These are phyloP conservation scores for Acanthamoeba healyi DNA, from an alignment of 208 protist genomes.

Conservation along the genomic window DNA sequence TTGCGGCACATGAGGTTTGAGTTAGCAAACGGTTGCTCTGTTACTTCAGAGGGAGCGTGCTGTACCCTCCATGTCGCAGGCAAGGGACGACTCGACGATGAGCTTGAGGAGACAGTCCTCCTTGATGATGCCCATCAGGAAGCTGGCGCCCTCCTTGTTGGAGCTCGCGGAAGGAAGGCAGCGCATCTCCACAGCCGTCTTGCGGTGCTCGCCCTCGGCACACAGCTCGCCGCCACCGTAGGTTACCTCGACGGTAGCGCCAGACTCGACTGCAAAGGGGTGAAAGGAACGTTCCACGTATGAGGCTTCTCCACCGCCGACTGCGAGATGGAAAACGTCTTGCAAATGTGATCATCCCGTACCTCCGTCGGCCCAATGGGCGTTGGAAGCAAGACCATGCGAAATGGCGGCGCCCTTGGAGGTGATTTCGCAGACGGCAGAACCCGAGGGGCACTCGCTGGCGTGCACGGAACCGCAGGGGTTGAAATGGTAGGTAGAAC, in stretches of 20 bases:
- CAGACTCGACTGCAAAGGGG: neutral
- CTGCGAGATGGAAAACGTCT: neutral
- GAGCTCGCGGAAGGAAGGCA: neutral
- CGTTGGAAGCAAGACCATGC: neutral
- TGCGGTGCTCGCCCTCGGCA: neutral
- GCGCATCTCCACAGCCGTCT: conserved; percentile 34
- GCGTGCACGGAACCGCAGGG: neutral
- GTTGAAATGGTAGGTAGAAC: conserved; percentile 12
- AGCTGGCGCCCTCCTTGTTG: neutral
- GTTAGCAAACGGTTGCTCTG: neutral
- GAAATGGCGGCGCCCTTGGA: neutral
- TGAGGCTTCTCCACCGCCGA: neutral
- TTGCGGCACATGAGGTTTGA: neutral
- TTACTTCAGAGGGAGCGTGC: no score
- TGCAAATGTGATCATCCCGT: no score
- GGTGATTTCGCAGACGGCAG: conserved; percentile 23
- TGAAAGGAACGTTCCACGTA: neutral
- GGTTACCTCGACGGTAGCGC: neutral
- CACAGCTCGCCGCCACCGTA: neutral
- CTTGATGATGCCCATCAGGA: conserved; percentile 14
- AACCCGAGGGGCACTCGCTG: neutral
- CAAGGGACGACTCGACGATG: conserved; percentile 34
- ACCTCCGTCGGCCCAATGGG: conserved; percentile 32
- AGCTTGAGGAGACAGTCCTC: conserved; percentile 21
- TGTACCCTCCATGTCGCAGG: conserved; percentile 11